Conservation (phyloP, 768 basidiomycete genomes). For the Lentinula aciculospora region DNA sequence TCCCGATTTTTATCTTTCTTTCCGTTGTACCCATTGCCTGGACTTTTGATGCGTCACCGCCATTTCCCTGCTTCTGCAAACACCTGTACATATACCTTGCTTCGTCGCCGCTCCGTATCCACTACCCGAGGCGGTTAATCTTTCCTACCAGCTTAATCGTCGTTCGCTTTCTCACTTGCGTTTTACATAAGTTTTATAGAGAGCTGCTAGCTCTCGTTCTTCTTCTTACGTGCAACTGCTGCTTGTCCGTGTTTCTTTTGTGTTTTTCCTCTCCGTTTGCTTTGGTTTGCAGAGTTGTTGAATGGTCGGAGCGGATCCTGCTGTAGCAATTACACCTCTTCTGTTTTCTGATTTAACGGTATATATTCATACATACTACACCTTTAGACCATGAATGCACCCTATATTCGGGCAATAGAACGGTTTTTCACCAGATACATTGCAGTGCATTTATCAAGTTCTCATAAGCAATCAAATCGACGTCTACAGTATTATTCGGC, state of each 20-base stretch:
- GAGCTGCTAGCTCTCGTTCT: neutral
- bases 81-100: neutral
- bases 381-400: neutral
- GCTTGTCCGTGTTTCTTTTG: constrained; percentile 15
- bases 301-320: constrained; percentile 5
- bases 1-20: neutral
- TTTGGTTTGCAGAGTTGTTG: constrained; percentile 7
- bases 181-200: constrained; percentile 6
- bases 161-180: constrained; percentile 11
- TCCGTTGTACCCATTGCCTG: constrained; percentile 3
- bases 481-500: no score
- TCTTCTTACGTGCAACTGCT: constrained; percentile 8
- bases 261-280: constrained; percentile 12
- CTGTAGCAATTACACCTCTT: constrained; percentile 12
- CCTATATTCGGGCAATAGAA: neutral
- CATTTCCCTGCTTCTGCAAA: constrained; percentile 1
- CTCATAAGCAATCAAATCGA: no score
- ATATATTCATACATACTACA: constrained; percentile 2
- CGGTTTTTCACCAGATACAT: no score
- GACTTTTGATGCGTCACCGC: neutral
- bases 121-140: neutral
- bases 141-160: constrained; percentile 11
- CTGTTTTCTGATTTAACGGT: constrained; percentile 13
- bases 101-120: neutral
- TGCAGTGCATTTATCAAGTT: no score